Evolutionary conservation across 2,329 filamentous ascomycete species (phyloP).

Genomic region (Cytospora piceae): DNA sequence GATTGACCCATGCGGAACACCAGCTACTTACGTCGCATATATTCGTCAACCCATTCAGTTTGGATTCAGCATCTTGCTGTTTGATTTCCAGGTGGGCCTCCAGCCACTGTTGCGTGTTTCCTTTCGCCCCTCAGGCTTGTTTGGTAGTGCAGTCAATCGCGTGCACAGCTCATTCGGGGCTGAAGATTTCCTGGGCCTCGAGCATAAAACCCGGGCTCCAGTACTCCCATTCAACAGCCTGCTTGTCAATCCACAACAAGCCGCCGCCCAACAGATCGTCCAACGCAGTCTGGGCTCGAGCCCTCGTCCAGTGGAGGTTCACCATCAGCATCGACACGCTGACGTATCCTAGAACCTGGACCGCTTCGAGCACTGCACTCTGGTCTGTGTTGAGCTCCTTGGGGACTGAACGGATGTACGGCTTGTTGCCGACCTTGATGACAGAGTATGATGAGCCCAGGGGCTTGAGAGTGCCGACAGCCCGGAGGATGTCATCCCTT

Average conservation of each 20-base stretch:
- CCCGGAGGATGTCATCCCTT: constrained; percentile 86
- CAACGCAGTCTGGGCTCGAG: constrained; percentile 84
- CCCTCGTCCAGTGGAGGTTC: constrained; percentile 84
- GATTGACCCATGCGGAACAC: background rate
- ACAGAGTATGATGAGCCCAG: constrained; percentile 88
- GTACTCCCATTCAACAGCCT: constrained; percentile 86
- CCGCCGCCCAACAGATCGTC: constrained; percentile 88
- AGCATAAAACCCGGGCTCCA: constrained; percentile 83
- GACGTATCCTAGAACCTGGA: constrained; percentile 87
- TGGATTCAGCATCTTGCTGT: background rate
- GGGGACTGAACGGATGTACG: constrained; percentile 89
- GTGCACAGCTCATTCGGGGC: constrained; percentile 17
- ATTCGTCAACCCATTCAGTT: background rate
- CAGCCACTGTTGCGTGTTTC: background rate
- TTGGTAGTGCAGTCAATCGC: background rate
- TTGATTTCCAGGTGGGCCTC: background rate
- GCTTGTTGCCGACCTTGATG: constrained; percentile 78
- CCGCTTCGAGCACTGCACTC: constrained; percentile 86
- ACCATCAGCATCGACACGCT: constrained; percentile 85
- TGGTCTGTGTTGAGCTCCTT: constrained; percentile 96
- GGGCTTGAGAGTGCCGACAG: constrained; percentile 83
- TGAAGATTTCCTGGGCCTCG: constrained; percentile 40
- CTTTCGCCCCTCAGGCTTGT: background rate
- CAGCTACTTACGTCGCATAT: background rate
- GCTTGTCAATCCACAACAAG: constrained; percentile 91